Evolutionary conservation across 2,329 filamentous ascomycete genomes (phyloP).

Genomic region (Monosporascus sp.): DNA sequence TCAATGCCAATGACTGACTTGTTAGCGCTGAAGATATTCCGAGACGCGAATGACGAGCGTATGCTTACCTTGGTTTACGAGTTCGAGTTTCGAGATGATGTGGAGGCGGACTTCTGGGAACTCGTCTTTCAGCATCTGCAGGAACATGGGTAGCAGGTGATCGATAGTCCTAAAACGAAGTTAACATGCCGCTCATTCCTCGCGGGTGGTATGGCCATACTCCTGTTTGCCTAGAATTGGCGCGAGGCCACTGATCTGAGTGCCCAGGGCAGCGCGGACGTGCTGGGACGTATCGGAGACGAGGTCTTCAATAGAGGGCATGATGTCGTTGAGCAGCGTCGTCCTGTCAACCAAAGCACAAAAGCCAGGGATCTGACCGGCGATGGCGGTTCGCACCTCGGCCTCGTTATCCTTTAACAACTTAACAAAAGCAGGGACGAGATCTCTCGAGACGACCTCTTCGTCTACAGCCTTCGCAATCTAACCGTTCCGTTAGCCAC

Average conservation of each 20-base stretch:
- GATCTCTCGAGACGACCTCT: constrained; percentile 87
- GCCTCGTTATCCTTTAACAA: constrained; percentile 96
- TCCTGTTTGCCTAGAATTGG: constrained; percentile 98
- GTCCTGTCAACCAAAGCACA: constrained; percentile 83
- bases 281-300: constrained; percentile 96
- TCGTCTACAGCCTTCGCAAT: constrained; percentile 98
- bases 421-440: constrained; percentile 96
- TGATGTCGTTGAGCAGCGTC: constrained; percentile 89
- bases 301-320: constrained; percentile 92
- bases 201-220: constrained; percentile 43
- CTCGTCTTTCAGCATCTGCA: constrained; percentile 99
- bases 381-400: constrained; percentile 93
- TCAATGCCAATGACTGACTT: constrained; percentile 89
- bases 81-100: constrained; percentile 99
- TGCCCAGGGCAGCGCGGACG: constrained; percentile 90
- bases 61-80: constrained; percentile 82
- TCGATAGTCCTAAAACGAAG: constrained; percentile 71
- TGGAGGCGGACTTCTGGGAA: constrained; percentile 97
- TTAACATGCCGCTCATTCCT: constrained; percentile 8
- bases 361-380: constrained; percentile 96
- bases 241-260: constrained; percentile 92
- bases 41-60: not conserved
- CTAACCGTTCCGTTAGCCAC: constrained; percentile 40
- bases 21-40: constrained; percentile 10
- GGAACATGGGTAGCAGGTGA: constrained; percentile 95